Percentiles rank a stretch among this genome's conserved stretches.
Conservation (phyloP, 2,329 filamentous ascomycete species). For the Alternaria arbusti region DNA sequence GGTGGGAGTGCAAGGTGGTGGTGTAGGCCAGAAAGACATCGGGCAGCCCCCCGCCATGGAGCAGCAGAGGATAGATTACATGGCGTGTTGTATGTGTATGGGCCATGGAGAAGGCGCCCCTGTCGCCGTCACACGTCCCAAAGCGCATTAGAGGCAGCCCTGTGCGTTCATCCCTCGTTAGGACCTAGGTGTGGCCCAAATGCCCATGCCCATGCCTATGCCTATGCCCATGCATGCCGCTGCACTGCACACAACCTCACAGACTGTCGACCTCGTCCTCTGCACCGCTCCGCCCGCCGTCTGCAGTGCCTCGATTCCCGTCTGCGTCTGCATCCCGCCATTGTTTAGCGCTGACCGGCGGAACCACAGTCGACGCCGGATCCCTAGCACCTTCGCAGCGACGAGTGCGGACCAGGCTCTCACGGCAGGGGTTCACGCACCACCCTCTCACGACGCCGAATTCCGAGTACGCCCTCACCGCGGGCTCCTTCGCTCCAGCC, state of each 20-base stretch:
- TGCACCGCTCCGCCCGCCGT: conserved; percentile 4
- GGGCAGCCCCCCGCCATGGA: conserved; percentile 1
- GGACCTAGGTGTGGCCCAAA: conserved; percentile 10
- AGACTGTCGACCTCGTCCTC: conserved; percentile 4
- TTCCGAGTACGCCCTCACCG: conserved; percentile 13
- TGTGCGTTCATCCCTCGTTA: conserved; percentile 25
- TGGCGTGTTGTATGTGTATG: conserved; percentile 14
- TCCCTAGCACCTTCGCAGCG: conserved; percentile 12
- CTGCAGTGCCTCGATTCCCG: conserved; percentile 6
- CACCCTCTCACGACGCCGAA: conserved; percentile 12
- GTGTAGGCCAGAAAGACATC: not conserved
- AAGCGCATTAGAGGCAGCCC: conserved; percentile 18
- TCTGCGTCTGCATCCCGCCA: conserved; percentile 5
- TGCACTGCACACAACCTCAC: conserved; percentile 9
- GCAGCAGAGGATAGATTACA: conserved; percentile 4
- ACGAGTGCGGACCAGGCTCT: conserved; percentile 16
- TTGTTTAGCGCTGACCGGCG: conserved; percentile 9
- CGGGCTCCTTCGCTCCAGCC: not conserved
- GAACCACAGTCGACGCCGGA: conserved; percentile 16
- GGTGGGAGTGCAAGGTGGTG: not conserved
- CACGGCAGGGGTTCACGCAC: conserved; percentile 29
- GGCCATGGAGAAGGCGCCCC: conserved; percentile 18
- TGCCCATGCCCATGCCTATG: conserved; percentile 10
- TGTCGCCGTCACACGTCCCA: conserved; percentile 18
- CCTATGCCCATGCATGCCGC: conserved; percentile 9